phyloP scores from a whole-genome alignment of 106 monocot species.

The Apostasia shenzhenica region DNA sequence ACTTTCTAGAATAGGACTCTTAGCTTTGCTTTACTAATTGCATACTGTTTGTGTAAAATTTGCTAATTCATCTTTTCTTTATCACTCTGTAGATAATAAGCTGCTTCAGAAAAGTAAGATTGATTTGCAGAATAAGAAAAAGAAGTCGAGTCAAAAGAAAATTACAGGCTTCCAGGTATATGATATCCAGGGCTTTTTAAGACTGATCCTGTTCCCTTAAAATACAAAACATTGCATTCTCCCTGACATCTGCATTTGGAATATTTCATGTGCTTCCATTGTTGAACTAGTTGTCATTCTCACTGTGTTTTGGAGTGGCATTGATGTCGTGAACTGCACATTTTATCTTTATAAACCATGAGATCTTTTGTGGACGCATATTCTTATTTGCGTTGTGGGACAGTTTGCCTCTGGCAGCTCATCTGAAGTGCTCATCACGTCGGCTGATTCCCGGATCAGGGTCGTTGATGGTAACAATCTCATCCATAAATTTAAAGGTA shows the following conservation, averaged over 20 bases:
- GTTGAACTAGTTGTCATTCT: too few relatives aligned
- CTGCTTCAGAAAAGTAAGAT: slow-evolving; percentile 59
- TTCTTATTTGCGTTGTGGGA: slow-evolving; percentile 17
- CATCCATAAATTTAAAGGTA: slow-evolving; percentile 94
- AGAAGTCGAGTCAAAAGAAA: slow-evolving; percentile 66
- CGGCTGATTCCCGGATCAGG: slow-evolving; percentile 90
- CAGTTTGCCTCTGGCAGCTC: slow-evolving; percentile 86
- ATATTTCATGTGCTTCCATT: too few relatives aligned
- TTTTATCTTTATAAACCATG: too few relatives aligned
- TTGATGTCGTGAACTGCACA: too few relatives aligned
- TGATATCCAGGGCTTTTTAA: neutral
- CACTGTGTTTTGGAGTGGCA: too few relatives aligned
- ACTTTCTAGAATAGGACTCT: neutral
- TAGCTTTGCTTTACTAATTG: neutral
- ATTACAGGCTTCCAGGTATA: slow-evolving; percentile 88
- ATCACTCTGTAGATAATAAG: slow-evolving; percentile 55
- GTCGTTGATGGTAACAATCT: slow-evolving; percentile 73
- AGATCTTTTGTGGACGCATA: neutral
- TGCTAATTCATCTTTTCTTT: neutral
- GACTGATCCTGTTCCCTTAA: too few relatives aligned
- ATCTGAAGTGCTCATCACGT: slow-evolving; percentile 74
- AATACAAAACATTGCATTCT: too few relatives aligned
- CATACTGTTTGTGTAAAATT: neutral
- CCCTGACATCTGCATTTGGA: too few relatives aligned
- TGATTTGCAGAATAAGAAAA: slow-evolving; percentile 74